Conservation (phyloP, 768 basidiomycete genomes). For the Leccinum aurantiacum region DNA sequence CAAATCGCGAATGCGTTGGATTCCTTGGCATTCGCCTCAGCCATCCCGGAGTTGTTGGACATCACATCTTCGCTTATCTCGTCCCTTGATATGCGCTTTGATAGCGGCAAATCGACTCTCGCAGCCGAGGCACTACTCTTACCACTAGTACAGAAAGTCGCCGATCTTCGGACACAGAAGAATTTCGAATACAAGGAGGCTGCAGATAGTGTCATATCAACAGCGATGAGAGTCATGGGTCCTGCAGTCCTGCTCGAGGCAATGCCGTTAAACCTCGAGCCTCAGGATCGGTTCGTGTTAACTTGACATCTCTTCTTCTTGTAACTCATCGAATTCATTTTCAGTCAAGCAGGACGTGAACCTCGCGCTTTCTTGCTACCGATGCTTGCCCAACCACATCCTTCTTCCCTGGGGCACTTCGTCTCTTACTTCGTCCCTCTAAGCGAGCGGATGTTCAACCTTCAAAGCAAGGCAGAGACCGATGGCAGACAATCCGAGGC, state of each 20-base stretch:
- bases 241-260: slow-evolving; percentile 72
- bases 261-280: slow-evolving; percentile 86
- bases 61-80: slow-evolving; percentile 69
- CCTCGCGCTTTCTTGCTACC: slow-evolving; percentile 93
- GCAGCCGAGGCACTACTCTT: slow-evolving; percentile 72
- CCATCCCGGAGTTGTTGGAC: slow-evolving; percentile 78
- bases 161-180: slow-evolving; percentile 71
- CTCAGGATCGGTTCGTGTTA: slow-evolving; percentile 64
- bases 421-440: slow-evolving; percentile 89
- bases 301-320: neutral
- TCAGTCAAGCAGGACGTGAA: slow-evolving; percentile 68
- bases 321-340: slow-evolving; percentile 8
- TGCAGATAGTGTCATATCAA: slow-evolving; percentile 74
- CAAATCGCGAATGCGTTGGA: slow-evolving; percentile 70
- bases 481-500: slow-evolving; percentile 78
- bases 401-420: slow-evolving; percentile 83
- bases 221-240: slow-evolving; percentile 83
- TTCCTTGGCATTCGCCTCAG: slow-evolving; percentile 67
- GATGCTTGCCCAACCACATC: slow-evolving; percentile 75
- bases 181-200: slow-evolving; percentile 90
- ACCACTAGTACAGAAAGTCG: slow-evolving; percentile 68
- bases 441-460: slow-evolving; percentile 89
- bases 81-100: slow-evolving; percentile 53
- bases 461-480: slow-evolving; percentile 76
- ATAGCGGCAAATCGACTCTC: slow-evolving; percentile 41